phyloP scores from a whole-genome alignment of 768 basidiomycete genomes.

The Lentinula sp. region DNA sequence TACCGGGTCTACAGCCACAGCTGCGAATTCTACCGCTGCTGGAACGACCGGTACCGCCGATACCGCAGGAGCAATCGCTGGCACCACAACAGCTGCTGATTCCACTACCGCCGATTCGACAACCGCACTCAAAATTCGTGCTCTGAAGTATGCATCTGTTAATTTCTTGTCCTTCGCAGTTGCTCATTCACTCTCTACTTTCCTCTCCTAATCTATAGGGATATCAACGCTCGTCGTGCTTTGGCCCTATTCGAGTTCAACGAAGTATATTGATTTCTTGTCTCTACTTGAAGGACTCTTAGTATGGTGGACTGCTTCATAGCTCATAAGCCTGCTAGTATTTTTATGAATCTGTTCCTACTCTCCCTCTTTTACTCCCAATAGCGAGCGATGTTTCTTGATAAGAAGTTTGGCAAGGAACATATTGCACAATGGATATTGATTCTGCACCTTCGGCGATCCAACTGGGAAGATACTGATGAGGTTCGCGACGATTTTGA shows the following conservation, averaged over 20 bases:
- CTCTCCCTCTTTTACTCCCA: background rate
- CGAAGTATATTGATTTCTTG: background rate
- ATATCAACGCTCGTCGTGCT: background rate
- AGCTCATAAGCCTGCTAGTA: background rate
- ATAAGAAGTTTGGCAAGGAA: background rate
- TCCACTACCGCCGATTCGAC: background rate
- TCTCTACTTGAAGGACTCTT: background rate
- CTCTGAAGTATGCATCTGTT: background rate
- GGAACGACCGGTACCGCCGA: background rate
- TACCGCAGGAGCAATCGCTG: background rate
- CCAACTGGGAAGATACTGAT: too few relatives aligned
- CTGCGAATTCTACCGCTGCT: background rate
- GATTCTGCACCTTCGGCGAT: too few relatives aligned
- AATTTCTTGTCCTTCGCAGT: background rate
- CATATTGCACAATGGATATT: background rate
- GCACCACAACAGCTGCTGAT: background rate
- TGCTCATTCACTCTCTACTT: background rate
- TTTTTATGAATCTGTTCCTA: background rate
- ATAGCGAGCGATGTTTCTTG: background rate
- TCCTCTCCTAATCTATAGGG: background rate
- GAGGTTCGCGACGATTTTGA: too few relatives aligned
- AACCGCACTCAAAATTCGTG: background rate
- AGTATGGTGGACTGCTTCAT: background rate
- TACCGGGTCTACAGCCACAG: background rate
- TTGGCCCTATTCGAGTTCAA: background rate